phyloP scores from a whole-genome alignment of 2,329 filamentous ascomycete genomes.

The Zalaria obscura region DNA sequence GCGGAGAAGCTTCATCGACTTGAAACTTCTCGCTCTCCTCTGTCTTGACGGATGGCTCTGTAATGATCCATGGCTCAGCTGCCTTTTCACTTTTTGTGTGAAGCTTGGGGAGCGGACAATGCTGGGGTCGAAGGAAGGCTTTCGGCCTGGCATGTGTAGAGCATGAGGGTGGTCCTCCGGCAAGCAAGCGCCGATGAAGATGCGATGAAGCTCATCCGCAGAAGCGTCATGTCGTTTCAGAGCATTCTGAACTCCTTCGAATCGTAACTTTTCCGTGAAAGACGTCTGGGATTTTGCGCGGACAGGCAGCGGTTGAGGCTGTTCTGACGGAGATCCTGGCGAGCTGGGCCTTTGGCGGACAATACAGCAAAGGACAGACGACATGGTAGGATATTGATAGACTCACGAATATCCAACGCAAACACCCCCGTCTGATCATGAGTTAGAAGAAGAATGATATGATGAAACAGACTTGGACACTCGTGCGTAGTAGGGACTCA shows the following conservation, averaged over 20 bases:
- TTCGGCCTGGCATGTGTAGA: conserved; percentile 8
- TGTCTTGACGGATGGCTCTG: background rate
- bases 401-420: too few species aligned
- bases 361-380: background rate
- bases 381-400: background rate
- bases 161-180: conserved; percentile 18
- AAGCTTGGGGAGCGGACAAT: conserved; percentile 14
- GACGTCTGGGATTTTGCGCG: background rate
- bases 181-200: conserved; percentile 14
- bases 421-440: too few species aligned
- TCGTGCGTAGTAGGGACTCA: too few species aligned
- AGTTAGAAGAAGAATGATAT: too few species aligned
- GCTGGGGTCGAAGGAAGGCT: conserved; percentile 5
- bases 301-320: background rate
- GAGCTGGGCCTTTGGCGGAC: background rate
- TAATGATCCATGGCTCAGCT: conserved; percentile 7
- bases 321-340: background rate
- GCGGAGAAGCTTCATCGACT: background rate
- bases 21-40: background rate
- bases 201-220: conserved; percentile 7
- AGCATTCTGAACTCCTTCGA: background rate
- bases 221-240: background rate
- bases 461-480: too few species aligned
- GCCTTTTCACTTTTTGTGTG: conserved; percentile 10
- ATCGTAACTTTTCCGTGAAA: background rate